Percentiles rank a stretch among this genome's conserved stretches.
Conservation (phyloP, 352 stramenopile genomes). For the Pythium phragmitis region DNA sequence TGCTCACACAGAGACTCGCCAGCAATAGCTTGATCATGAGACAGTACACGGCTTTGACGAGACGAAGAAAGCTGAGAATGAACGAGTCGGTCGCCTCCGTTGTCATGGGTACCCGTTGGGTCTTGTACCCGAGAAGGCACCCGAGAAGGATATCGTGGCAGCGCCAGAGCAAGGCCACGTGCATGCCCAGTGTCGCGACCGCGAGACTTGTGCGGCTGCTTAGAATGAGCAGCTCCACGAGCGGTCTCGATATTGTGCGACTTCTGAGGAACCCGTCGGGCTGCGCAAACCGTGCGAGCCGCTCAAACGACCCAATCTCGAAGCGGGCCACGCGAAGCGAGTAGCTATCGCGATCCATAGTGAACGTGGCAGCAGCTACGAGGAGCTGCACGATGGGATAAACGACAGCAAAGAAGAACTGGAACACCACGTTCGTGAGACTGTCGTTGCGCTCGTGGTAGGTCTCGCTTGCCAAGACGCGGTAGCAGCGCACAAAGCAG, state of each 20-base stretch:
- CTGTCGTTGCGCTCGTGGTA: slow-evolving; percentile 28
- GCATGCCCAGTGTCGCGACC: slow-evolving; percentile 5
- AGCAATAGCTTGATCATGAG: slow-evolving; percentile 16
- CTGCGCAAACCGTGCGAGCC: slow-evolving; percentile 16
- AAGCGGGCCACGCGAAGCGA: slow-evolving; percentile 6
- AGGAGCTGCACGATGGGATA: slow-evolving; percentile 14
- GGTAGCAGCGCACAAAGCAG: slow-evolving; percentile 22
- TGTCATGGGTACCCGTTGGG: slow-evolving; percentile 2
- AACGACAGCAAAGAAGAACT: slow-evolving; percentile 18
- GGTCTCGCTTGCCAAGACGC: slow-evolving; percentile 7
- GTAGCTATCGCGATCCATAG: slow-evolving; percentile 8
- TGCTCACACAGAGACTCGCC: slow-evolving; percentile 15
- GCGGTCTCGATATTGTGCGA: slow-evolving; percentile 1
- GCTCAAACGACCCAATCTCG: slow-evolving; percentile 16
- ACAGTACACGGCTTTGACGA: slow-evolving; percentile 10
- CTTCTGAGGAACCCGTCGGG: slow-evolving; percentile 1
- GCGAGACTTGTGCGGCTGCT: neutral
- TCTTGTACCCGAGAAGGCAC: slow-evolving; percentile 22
- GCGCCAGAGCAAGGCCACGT: slow-evolving; percentile 19
- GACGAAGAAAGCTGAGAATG: slow-evolving; percentile 10
- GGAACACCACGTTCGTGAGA: slow-evolving; percentile 18
- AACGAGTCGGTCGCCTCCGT: slow-evolving; percentile 2
- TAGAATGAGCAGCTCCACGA: slow-evolving; percentile 9
- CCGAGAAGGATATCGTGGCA: slow-evolving; percentile 18
- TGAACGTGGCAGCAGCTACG: neutral